Evolutionary conservation across 2,329 filamentous ascomycete genomes (phyloP).

Genomic region (Tolypocladium nubicola): DNA sequence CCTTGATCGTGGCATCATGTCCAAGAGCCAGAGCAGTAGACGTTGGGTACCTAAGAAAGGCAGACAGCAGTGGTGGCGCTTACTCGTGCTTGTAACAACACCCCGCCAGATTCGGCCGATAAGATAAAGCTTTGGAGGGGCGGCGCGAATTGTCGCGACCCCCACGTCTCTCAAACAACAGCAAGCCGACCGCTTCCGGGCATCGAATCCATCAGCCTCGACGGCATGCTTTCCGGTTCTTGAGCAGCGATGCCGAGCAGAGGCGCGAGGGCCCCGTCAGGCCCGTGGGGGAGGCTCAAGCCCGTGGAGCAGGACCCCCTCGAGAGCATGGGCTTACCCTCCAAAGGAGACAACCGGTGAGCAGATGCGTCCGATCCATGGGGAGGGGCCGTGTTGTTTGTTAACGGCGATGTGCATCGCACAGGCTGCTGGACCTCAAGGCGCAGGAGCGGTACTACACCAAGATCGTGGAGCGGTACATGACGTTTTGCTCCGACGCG

Average conservation of each 20-base stretch:
- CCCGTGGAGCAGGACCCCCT: constrained; percentile 66
- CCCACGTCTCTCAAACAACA: not conserved
- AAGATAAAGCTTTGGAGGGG: not conserved
- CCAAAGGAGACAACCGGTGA: constrained; percentile 82
- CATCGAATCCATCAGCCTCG: not conserved
- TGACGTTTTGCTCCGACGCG: constrained; percentile 73
- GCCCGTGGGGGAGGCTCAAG: constrained; percentile 61
- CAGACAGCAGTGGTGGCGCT: too few relatives aligned
- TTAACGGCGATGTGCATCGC: not conserved
- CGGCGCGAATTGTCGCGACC: not conserved
- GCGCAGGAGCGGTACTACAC: constrained; percentile 79
- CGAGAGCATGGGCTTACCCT: constrained; percentile 73
- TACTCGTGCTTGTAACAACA: too few relatives aligned
- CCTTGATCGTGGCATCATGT: too few relatives aligned
- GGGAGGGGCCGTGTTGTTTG: not conserved
- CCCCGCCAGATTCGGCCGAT: not conserved
- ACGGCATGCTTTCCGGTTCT: not conserved
- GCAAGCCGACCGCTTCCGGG: not conserved
- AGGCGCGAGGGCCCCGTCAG: constrained; percentile 28
- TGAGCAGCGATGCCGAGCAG: constrained; percentile 8
- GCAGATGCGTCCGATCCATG: constrained; percentile 1
- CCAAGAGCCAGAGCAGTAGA: too few relatives aligned
- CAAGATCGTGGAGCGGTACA: constrained; percentile 79
- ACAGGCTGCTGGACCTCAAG: constrained; percentile 61
- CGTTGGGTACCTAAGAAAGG: not conserved